A percentile compares a stretch with the other conserved stretches of the same genome.
Conservation (phyloP, 2,329 filamentous ascomycete genomes). For the Chaetothyriales sp. region DNA sequence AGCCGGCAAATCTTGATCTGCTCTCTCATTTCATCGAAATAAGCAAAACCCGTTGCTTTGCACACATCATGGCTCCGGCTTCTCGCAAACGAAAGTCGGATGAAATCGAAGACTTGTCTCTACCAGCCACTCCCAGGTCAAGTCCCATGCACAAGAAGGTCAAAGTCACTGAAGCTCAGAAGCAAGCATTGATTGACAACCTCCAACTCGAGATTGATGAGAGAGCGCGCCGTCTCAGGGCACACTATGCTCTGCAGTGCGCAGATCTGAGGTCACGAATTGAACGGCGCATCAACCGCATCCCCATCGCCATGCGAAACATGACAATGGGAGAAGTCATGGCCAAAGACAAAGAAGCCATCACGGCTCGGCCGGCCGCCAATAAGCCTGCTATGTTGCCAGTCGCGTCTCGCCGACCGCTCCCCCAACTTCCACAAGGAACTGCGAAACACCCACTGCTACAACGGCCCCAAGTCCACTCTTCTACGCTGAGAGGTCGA, state of each 20-base stretch:
- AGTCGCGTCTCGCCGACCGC: conserved; percentile 19
- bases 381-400: conserved; percentile 7
- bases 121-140: conserved; percentile 31
- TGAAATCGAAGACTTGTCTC: conserved; percentile 30
- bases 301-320: conserved; percentile 65
- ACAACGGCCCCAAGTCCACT: conserved; percentile 20
- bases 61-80: conserved; percentile 24
- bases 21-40: background rate
- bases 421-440: conserved; percentile 20
- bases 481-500: conserved; percentile 7
- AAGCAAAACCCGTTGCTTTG: background rate
- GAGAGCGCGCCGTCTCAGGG: conserved; percentile 70
- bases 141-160: conserved; percentile 50
- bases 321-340: conserved; percentile 66
- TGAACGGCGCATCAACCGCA: conserved; percentile 85
- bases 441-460: conserved; percentile 20
- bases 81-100: conserved; percentile 29
- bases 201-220: conserved; percentile 79
- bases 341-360: conserved; percentile 25
- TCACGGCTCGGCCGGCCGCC: conserved; percentile 29
- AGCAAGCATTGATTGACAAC: conserved; percentile 79
- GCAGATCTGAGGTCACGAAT: conserved; percentile 74
- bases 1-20: background rate
- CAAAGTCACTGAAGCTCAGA: conserved; percentile 55
- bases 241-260: conserved; percentile 78